A percentile compares a stretch with the other conserved stretches of the same genome.
These are phyloP conservation scores for Triticum timopheevii DNA, from an alignment of 176 grass and related monocot genomes.

Conservation along the genomic window DNA sequence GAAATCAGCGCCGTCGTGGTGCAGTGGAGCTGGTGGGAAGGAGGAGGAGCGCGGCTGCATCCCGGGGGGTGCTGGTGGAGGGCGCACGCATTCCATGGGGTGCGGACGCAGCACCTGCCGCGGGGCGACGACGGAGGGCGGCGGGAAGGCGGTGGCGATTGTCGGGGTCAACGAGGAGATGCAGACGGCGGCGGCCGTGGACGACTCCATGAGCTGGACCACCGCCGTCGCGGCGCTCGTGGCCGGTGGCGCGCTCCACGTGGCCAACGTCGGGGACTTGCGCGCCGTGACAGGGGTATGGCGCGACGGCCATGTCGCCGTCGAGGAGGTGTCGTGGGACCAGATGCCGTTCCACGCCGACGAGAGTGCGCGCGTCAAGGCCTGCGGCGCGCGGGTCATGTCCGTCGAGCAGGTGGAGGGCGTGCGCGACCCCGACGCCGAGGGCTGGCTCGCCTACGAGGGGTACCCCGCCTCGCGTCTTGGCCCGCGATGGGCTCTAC, in stretches of 20 bases:
- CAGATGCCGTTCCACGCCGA: constrained; percentile 91
- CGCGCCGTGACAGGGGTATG: constrained; percentile 75
- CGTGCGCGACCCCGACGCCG: constrained; percentile 42
- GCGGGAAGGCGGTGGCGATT: constrained; percentile 31
- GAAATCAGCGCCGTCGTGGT: no score
- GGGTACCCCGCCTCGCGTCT: constrained; percentile 87
- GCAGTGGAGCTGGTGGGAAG: no score
- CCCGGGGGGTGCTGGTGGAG: no score
- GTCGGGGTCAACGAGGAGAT: constrained; percentile 61
- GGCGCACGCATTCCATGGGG: no score
- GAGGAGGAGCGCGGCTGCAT: no score
- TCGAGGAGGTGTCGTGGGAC: constrained; percentile 84
- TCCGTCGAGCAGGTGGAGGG: constrained; percentile 84
- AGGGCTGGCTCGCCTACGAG: constrained; percentile 54
- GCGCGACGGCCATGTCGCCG: constrained; percentile 39
- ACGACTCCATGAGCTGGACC: no score
- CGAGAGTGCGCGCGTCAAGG: constrained; percentile 77
- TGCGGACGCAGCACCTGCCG: no score
- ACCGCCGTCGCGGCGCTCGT: no score
- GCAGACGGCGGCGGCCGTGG: constrained; percentile 6
- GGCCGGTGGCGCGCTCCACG: constrained; percentile 48
- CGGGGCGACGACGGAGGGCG: no score
- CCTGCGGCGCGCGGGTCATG: constrained; percentile 77
- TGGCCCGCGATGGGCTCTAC: constrained; percentile 80
- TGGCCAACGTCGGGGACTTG: constrained; percentile 93